Evolutionary conservation across 805 yeast genomes (phyloP), one percentile per base, ranked within the genome.

Genomic region (Candida namnaoensis): DNA sequence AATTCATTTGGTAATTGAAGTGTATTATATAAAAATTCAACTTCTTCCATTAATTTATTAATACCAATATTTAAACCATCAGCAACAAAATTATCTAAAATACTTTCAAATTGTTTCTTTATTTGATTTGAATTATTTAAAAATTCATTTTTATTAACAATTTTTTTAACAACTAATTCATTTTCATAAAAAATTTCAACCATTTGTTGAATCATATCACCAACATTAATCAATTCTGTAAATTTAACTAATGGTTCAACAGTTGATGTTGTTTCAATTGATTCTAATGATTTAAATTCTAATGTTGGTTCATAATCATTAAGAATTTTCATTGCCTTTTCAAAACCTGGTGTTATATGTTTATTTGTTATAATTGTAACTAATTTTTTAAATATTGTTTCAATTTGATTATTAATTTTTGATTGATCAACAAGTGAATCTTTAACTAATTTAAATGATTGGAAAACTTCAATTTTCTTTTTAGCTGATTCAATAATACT

Each of bases 11-110:
- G 79, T 4, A 73, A 60, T 49, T 81, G 83, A 30, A 68, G 63
- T 0, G 79, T 72, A 35, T 70, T 66, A 47, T 72, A 77, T 4
- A 77, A 68, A 46, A 72, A 72, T 41, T 83, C 86, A 15, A 90
- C 77, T 56, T 91, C 96, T 50, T 77, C 82, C 61, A 88, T 80
- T 34, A 93, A 69, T 9, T 88, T 90, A 46, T 86, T 95, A 32
- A 93, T 88, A 35, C 97, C 95, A n/a, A 84, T 74, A 52, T 88
- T 90, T 28, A 93, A 69, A 0, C 99, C 99, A 53, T 84, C 85
- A 0, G 98, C 99, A 15, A 93, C 96, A 55, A 74, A 82, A 41
- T 79, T 86, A 60, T 93, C 99, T 10, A 93, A 73, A 62, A 78
- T 66, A 7, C 77, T 77, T 54, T 93, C 99, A 46, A 93, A 76